Conservation (phyloP, 148 eudicot genomes). For the Nepenthes mirabilis region DNA sequence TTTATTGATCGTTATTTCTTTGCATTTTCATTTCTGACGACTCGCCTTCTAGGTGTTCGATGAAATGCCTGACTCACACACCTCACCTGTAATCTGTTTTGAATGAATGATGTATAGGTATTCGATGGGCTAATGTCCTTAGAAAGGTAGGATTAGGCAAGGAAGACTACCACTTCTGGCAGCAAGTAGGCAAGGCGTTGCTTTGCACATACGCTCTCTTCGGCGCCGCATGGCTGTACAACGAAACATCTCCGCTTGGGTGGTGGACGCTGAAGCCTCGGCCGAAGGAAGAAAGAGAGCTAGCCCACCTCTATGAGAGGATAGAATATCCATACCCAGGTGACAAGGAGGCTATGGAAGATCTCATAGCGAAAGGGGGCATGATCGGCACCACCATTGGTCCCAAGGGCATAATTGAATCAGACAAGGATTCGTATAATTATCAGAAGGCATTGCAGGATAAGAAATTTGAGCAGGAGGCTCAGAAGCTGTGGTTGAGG, state of each 20-base stretch:
- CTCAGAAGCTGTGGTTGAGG: slow-evolving; percentile 60
- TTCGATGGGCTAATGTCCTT: slow-evolving; percentile 26
- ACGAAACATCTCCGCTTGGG: slow-evolving; percentile 86
- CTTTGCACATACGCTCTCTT: slow-evolving; percentile 66
- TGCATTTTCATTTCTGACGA: neutral
- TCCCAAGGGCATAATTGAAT: slow-evolving; percentile 65
- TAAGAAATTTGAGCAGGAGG: slow-evolving; percentile 85
- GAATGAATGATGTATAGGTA: slow-evolving; percentile 12
- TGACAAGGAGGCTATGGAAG: slow-evolving; percentile 85
- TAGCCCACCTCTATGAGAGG: slow-evolving; percentile 76
- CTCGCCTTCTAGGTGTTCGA: slow-evolving; percentile 33
- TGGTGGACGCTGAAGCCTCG: slow-evolving; percentile 91
- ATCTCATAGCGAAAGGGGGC: slow-evolving; percentile 75
- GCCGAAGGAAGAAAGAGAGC: slow-evolving; percentile 84
- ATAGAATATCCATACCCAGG: slow-evolving; percentile 84
- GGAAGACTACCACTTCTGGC: slow-evolving; percentile 77
- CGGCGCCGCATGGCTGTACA: slow-evolving; percentile 70
- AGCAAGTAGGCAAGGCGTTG: slow-evolving; percentile 71
- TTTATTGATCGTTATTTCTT: no score
- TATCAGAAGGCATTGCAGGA: slow-evolving; percentile 85
- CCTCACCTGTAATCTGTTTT: no score
- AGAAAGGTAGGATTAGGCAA: slow-evolving; percentile 67
- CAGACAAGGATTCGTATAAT: slow-evolving; percentile 49
- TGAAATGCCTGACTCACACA: slow-evolving; percentile 12
- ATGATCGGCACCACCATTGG: slow-evolving; percentile 93